Evolutionary conservation across 139 green algal species (phyloP), one percentile per base, ranked within the genome.

Genomic region (Desmodesmus armatus): DNA sequence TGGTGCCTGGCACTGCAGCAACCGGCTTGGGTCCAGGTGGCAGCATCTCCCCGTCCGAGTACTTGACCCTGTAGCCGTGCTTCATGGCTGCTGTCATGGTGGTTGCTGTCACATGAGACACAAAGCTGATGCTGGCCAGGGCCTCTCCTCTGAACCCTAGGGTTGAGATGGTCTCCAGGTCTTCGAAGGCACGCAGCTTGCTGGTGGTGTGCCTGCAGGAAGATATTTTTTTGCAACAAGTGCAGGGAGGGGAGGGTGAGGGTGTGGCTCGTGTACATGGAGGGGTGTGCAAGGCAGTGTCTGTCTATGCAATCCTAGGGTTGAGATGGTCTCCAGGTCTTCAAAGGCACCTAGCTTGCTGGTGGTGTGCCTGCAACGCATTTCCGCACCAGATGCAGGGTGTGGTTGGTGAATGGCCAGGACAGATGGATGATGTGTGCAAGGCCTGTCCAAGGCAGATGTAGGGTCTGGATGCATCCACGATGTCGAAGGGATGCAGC

Each of bases 131-230:
- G 81, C 90, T 96, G 65, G 94, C 95, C 23, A 99, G 90, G 13
- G 97, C 97, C 87, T 99, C 97, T 0, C 97, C 97, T 2, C 97
- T 81, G 75, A 99, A 99, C 0, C 97, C 97, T n/a, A 99, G 88
- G 1, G 97, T 99, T 31, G 47, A 44, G 29, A 99, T 95, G 66
- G 82, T 92, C 31, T 93, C 82, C 41, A 99, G 88, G 70, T 99
- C 97, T 74, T 98, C 94, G 89, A 95, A 99, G 7, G 77, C 49
- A 0, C 67, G 60, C 72, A 99, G 90, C 93, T 99, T 99, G 60
- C 92, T 97, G 40, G 97, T 99, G 39, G 97, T 96, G 91, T 99
- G 96, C 0, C 97, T 55, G 47, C 47, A n/a, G n/a, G n/a, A n/a
- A n/a, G n/a, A n/a, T n/a, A n/a, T n/a, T n/a, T n/a, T n/a, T n/a